Evolutionary conservation across 2,329 filamentous ascomycete species (phyloP), one percentile per base, ranked within the genome.

Genomic region (Escovopsis sp.): DNA sequence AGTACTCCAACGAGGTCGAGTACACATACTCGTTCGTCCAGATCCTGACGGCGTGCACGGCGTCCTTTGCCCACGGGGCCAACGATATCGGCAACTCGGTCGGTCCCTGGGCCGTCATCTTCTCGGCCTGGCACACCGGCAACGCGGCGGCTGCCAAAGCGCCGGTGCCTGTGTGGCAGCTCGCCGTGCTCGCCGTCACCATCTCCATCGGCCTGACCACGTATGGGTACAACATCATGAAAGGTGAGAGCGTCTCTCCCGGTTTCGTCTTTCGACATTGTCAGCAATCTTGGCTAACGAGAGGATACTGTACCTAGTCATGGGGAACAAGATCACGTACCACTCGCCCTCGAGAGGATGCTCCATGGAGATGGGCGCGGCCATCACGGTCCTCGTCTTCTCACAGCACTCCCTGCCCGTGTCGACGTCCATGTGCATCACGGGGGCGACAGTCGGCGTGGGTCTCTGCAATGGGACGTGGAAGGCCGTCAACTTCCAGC

Each of bases 171-270:
- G 54, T 82, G 37, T 89, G 84, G 84, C 81, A 86, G 60, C 71
- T 88, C 42, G 83, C 78, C 39, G 79, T 87, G 14, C 64, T 83
- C 11, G 69, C 76, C 24, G 57, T 67, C 1, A 74, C 67, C 33
- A 78, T 85, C 54, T 83, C 71, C 37, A 47, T 78, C 35, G 82
- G 81, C 50, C 68, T 86, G 43, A 67, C 79, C 54, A 85, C 81
- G 12, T 86, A 85, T 52, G 82, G 81, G 9, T 86, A 85, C 66
- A 85, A 86, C 67, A 86, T 86, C 63, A 86, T 86, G 81, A 84
- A 83, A 65, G 76, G 73, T 76, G 62, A 59, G 70, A 48, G 10
- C 7, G 7, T 30, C 27, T 8, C n/a, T 8, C 12, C 35, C n/a
- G 5, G 11, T 5, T 12, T 42, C 5, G 14, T 27, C 35, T 6